These are phyloP conservation scores for Balakata baccata DNA, from an alignment of 345 rosid genomes.

Conservation along the genomic window DNA sequence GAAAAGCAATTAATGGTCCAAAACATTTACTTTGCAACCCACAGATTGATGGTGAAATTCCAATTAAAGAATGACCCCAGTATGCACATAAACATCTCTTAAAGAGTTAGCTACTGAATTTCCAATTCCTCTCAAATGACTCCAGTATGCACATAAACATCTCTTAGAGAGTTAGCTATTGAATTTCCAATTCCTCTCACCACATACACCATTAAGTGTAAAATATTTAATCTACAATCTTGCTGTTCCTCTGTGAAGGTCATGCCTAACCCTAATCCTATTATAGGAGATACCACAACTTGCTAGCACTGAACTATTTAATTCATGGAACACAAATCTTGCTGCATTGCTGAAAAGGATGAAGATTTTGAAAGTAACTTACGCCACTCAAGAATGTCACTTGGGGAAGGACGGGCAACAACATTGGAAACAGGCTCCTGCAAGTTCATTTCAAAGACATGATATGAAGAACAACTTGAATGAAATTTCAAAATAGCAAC, in stretches of 20 bases:
- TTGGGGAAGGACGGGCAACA: constrained; percentile 91
- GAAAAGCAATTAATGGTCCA: neutral
- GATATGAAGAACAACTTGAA: neutral
- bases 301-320: neutral
- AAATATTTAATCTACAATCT: neutral
- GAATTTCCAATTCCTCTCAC: neutral
- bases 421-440: constrained; percentile 95
- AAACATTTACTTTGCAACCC: neutral
- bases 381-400: constrained; percentile 97
- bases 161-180: neutral
- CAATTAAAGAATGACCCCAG: neutral
- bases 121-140: neutral
- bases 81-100: too few relatives aligned
- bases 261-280: neutral
- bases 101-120: neutral
- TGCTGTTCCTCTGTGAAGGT: neutral
- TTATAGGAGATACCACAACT: neutral
- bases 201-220: neutral
- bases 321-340: neutral
- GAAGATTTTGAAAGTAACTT: constrained; percentile 35
- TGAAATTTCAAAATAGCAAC: neutral
- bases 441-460: constrained; percentile 25
- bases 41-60: neutral
- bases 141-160: too few relatives aligned
- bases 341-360: neutral